These are phyloP conservation scores for Pisolithus orientalis DNA, from an alignment of 768 basidiomycete species.

Conservation along the genomic window DNA sequence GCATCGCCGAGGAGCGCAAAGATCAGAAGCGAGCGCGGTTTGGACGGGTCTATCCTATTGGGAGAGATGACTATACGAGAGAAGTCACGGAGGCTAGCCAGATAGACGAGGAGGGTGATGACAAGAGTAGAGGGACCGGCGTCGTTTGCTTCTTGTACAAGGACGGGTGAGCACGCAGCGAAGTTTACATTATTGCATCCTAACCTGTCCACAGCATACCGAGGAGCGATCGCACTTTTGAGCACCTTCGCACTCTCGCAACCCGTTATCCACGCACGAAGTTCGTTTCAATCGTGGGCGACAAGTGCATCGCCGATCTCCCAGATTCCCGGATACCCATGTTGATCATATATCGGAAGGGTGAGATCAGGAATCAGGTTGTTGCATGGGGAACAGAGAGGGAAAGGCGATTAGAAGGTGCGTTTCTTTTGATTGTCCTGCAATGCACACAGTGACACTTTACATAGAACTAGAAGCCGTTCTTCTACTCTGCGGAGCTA, in stretches of 20 bases:
- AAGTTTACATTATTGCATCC: not conserved
- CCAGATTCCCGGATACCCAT: constrained; percentile 90
- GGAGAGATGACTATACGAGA: constrained; percentile 87
- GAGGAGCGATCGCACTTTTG: constrained; percentile 68
- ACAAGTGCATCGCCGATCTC: constrained; percentile 94
- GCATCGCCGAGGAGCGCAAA: constrained; percentile 55
- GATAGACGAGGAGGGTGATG: constrained; percentile 56
- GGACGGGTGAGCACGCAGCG: constrained; percentile 65
- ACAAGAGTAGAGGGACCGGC: constrained; percentile 72
- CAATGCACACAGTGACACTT: constrained; percentile 4
- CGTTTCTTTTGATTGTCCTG: constrained; percentile 5
- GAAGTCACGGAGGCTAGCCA: constrained; percentile 94
- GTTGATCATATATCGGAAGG: constrained; percentile 86
- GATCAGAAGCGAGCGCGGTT: constrained; percentile 62
- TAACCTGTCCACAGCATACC: constrained; percentile 49
- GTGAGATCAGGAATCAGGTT: constrained; percentile 84
- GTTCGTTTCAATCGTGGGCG: constrained; percentile 91
- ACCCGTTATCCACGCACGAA: constrained; percentile 85
- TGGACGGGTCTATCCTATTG: constrained; percentile 82
- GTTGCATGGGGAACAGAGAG: constrained; percentile 78
- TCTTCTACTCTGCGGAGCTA: constrained; percentile 55
- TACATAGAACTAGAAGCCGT: constrained; percentile 63
- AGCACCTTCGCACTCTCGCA: constrained; percentile 68
- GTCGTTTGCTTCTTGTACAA: constrained; percentile 95
- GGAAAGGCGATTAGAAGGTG: constrained; percentile 76